phyloP scores from a whole-genome alignment of 1,139 yeast genomes.

The Pichia sp. region DNA sequence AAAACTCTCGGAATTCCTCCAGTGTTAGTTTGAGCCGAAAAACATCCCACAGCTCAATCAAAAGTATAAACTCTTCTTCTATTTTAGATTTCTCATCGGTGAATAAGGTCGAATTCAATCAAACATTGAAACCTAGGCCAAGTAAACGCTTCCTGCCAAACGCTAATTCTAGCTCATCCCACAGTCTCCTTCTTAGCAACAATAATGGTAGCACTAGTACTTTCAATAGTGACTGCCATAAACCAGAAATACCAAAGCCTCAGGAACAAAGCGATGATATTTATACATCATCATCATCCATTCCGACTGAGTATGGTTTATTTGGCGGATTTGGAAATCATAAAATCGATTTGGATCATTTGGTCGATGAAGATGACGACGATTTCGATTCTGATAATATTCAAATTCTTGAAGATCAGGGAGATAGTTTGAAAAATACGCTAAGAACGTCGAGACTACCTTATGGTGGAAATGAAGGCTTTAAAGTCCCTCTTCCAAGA shows the following conservation, averaged over 20 bases:
- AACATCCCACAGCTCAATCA: slow-evolving; percentile 15
- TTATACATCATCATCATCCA: slow-evolving; percentile 5
- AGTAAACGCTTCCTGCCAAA: slow-evolving; percentile 8
- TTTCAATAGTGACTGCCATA: neutral
- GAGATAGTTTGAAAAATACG: slow-evolving; percentile 3
- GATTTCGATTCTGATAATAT: slow-evolving; percentile 1
- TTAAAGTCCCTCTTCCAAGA: slow-evolving; percentile 14
- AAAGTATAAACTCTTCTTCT: slow-evolving; percentile 9
- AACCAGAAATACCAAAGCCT: neutral
- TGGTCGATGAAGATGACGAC: slow-evolving; percentile 19
- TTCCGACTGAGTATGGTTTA: slow-evolving; percentile 10
- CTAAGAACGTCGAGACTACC: neutral
- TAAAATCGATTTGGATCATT: slow-evolving; percentile 23
- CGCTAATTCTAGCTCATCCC: neutral
- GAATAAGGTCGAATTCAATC: slow-evolving; percentile 14
- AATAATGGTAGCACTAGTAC: neutral
- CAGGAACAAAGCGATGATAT: slow-evolving; percentile 5
- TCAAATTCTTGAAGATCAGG: neutral
- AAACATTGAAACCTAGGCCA: slow-evolving; percentile 8
- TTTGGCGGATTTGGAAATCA: slow-evolving; percentile 21
- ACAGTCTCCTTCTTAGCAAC: neutral
- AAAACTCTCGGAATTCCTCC: slow-evolving; percentile 14
- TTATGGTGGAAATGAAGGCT: slow-evolving; percentile 8
- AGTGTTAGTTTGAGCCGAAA: slow-evolving; percentile 14
- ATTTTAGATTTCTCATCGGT: slow-evolving; percentile 16